phyloP scores from a whole-genome alignment of 2,329 filamentous ascomycete species.

The Arachnomyces sp. region DNA sequence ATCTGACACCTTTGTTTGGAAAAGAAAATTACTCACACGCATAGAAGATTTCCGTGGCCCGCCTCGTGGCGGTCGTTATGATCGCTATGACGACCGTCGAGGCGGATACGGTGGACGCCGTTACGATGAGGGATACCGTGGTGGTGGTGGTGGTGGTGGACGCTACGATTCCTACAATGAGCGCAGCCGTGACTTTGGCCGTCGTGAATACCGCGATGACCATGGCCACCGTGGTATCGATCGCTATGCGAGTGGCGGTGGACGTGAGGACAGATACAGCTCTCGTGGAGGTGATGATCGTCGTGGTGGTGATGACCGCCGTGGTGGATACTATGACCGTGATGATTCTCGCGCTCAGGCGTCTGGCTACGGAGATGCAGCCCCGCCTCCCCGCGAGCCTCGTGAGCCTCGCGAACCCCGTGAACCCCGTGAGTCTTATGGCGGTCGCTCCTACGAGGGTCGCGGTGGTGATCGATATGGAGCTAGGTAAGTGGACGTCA shows the following conservation, averaged over 20 bases:
- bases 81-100: constrained; percentile 47
- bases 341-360: constrained; percentile 40
- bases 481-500: constrained; percentile 30
- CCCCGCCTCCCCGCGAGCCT: constrained; percentile 25
- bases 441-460: constrained; percentile 31
- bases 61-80: constrained; percentile 36
- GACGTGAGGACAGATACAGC: constrained; percentile 34
- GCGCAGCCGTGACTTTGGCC: constrained; percentile 28
- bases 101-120: constrained; percentile 43
- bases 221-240: constrained; percentile 42
- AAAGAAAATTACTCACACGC: constrained; percentile 18
- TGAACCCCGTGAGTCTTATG: constrained; percentile 27
- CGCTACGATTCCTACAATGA: constrained; percentile 45
- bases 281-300: constrained; percentile 40
- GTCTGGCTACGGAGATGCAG: constrained; percentile 35
- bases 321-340: constrained; percentile 46
- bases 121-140: constrained; percentile 42
- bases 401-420: constrained; percentile 16
- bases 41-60: constrained; percentile 39
- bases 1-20: not conserved
- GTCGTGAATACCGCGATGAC: constrained; percentile 19
- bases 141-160: constrained; percentile 32
- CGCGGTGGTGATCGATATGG: constrained; percentile 30
- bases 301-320: constrained; percentile 36
- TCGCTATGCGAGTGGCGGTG: constrained; percentile 40